Evolutionary conservation across 768 basidiomycete genomes (phyloP), one percentile per base, ranked within the genome.

Genomic region (Tulasnella sp.): DNA sequence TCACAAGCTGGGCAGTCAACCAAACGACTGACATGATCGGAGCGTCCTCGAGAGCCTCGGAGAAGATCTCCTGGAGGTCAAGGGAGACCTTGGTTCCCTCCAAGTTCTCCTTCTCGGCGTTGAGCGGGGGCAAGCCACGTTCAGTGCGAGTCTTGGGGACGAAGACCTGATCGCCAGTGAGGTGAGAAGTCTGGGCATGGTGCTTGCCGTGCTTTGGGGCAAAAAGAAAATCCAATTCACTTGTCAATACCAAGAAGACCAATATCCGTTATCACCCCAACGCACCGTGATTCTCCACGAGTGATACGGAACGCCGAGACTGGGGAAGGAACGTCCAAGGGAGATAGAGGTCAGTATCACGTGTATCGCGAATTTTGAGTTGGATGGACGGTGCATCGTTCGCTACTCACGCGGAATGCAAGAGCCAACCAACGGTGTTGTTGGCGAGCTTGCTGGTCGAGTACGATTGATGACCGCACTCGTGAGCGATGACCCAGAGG

Each of bases 381-480:
- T 35, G 6, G 16, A 12, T 35, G 6, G 16, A 12, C 26, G 11
- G 29, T 35, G 16, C 32, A 62, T 70, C 68, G 59, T 68, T 76
- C 65, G 75, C 68, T 72, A 73, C 90, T 75, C 78, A 93, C 92
- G 85, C 86, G 62, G 94, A 96, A 81, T 98, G 96, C 37, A 98
- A 84, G 74, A 96, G 78, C 90, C 91, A 96, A 12, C 96, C 96
- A 72, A 95, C 91, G 62, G 87, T 81, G 84, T 98, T 92, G 84
- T 98, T 98, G 81, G 97, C 85, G 36, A 83, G 79, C 83, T 95
- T 96, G 69, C 89, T 95, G 75, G 94, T 89, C 1, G 95, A 98
- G 84, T 94, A 99, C 0, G 92, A 91, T 80, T 96, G 94, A 80
- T 99, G 96, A 36, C 96, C 96, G 76, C 93, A 95, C 81, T 98